Conservation (phyloP, 2,329 filamentous ascomycete species). For the Orbilia blumenaviensis region DNA sequence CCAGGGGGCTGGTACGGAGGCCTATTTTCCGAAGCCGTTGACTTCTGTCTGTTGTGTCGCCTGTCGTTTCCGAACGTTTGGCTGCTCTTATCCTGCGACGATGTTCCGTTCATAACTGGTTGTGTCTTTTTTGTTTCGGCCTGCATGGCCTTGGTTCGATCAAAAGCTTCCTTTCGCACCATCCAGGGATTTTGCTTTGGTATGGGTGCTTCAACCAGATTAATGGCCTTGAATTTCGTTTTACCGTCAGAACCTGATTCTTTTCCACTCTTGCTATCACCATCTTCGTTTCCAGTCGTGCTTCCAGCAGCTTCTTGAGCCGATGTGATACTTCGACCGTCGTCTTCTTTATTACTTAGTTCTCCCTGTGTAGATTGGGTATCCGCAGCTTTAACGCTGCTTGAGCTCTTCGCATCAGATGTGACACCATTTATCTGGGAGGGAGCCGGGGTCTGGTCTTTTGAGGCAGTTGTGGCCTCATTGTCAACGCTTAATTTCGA, state of each 20-base stretch:
- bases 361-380: slow-evolving; percentile 37
- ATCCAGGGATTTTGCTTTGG: slow-evolving; percentile 49
- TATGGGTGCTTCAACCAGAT: slow-evolving; percentile 48
- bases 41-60: slow-evolving; percentile 46
- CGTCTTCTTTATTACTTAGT: slow-evolving; percentile 40
- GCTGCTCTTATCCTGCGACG: slow-evolving; percentile 35
- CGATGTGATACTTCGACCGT: slow-evolving; percentile 34
- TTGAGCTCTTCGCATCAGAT: slow-evolving; percentile 26
- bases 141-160: slow-evolving; percentile 33
- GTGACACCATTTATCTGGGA: slow-evolving; percentile 30
- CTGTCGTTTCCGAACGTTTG: slow-evolving; percentile 44
- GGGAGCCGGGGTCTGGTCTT: slow-evolving; percentile 17
- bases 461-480: slow-evolving; percentile 22
- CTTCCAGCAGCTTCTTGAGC: slow-evolving; percentile 46
- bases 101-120: slow-evolving; percentile 30
- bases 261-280: slow-evolving; percentile 43
- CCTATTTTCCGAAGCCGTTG: slow-evolving; percentile 31
- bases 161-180: slow-evolving; percentile 42
- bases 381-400: slow-evolving; percentile 29
- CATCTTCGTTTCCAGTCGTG: slow-evolving; percentile 37
- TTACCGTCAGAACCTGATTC: slow-evolving; percentile 39
- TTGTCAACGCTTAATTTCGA: slow-evolving; percentile 41
- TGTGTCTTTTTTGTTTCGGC: slow-evolving; percentile 36
- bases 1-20: slow-evolving; percentile 24
- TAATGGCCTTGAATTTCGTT: slow-evolving; percentile 48